Evolutionary conservation across 1,284 basidiomycete species (phyloP).

Genomic region (Tylopilus sp.): DNA sequence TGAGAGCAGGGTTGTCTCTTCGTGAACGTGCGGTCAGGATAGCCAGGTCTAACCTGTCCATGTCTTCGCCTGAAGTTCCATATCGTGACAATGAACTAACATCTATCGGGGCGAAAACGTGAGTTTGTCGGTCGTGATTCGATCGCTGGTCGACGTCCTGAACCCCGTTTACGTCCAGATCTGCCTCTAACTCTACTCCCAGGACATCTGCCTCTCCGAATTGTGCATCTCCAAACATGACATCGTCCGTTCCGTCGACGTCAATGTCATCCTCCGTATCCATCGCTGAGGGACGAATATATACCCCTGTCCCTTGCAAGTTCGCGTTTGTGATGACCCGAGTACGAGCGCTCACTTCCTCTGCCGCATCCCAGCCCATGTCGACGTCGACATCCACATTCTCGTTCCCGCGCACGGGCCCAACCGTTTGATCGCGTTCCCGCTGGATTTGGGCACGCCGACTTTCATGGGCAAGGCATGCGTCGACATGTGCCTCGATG

Average conservation of each 20-base stretch:
- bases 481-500: slow-evolving; percentile 69
- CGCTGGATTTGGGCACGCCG: slow-evolving; percentile 43
- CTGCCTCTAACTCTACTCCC: slow-evolving; percentile 7
- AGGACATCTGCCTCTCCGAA: slow-evolving; percentile 70
- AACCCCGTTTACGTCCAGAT: slow-evolving; percentile 32
- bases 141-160: slow-evolving; percentile 8
- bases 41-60: slow-evolving; percentile 47
- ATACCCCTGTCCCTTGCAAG: slow-evolving; percentile 53
- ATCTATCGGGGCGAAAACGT: not conserved
- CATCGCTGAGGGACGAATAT: slow-evolving; percentile 48
- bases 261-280: slow-evolving; percentile 76
- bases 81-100: not conserved
- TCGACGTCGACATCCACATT: slow-evolving; percentile 35
- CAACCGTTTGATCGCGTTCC: slow-evolving; percentile 22
- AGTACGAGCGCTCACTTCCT: slow-evolving; percentile 25
- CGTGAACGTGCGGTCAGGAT: slow-evolving; percentile 46
- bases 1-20: slow-evolving; percentile 44
- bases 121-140: slow-evolving; percentile 18
- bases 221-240: slow-evolving; percentile 59
- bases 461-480: slow-evolving; percentile 59
- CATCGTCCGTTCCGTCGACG: slow-evolving; percentile 70
- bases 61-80: slow-evolving; percentile 25
- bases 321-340: slow-evolving; percentile 36
- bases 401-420: slow-evolving; percentile 24
- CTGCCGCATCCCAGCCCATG: slow-evolving; percentile 29